phyloP scores from a whole-genome alignment of 805 yeast genomes.

The Cyberlindnera nakhonratchasimensis region DNA sequence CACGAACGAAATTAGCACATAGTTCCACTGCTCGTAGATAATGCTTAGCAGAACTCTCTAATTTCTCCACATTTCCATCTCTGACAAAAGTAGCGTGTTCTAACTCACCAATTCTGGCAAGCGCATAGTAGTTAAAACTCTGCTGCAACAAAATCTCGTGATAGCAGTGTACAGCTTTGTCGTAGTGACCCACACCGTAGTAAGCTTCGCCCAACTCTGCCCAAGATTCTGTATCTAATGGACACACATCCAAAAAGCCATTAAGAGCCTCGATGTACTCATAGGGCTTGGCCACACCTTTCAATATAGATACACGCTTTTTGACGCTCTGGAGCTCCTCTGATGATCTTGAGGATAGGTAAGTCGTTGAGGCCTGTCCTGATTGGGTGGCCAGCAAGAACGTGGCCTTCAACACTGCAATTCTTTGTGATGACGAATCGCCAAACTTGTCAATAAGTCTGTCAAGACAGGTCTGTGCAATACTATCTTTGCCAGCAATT shows the following conservation, averaged over 20 bases:
- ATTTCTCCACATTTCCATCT: constrained; percentile 9
- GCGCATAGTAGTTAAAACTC: constrained; percentile 68
- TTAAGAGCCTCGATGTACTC: constrained; percentile 55
- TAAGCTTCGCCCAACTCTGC: constrained; percentile 72
- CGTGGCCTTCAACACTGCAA: constrained; percentile 51
- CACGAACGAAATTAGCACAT: constrained; percentile 61
- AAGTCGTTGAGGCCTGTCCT: constrained; percentile 34
- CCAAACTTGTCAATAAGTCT: constrained; percentile 65
- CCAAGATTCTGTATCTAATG: constrained; percentile 78
- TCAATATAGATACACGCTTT: constrained; percentile 24
- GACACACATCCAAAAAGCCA: constrained; percentile 56
- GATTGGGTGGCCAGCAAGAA: constrained; percentile 54
- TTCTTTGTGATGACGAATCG: constrained; percentile 50
- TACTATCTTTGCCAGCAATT: constrained; percentile 59
- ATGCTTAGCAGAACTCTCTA: constrained; percentile 36
- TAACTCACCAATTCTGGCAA: constrained; percentile 62
- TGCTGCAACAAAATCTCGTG: constrained; percentile 66
- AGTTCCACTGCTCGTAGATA: constrained; percentile 74
- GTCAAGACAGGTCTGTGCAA: constrained; percentile 66
- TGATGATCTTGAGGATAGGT: constrained; percentile 30
- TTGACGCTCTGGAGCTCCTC: constrained; percentile 24
- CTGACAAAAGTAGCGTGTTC: constrained; percentile 19
- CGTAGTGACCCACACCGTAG: constrained; percentile 53
- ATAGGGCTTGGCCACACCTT: constrained; percentile 8
- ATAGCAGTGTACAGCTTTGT: constrained; percentile 60